Evolutionary conservation across 805 yeast species (phyloP), one percentile per base, ranked within the genome.

Genomic region (Myxozyma mucilagina): DNA sequence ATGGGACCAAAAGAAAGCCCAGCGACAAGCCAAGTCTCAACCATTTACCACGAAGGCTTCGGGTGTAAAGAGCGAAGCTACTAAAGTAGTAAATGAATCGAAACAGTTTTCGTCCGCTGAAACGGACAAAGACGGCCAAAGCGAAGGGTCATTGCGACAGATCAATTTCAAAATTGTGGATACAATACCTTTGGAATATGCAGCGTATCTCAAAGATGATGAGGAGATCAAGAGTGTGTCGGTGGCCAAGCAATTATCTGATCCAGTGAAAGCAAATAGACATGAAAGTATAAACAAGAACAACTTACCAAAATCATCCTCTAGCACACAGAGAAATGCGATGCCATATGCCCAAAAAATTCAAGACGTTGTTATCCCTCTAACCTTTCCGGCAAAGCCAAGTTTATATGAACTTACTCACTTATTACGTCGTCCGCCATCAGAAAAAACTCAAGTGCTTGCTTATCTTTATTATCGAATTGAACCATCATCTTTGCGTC

Each of bases 331-430:
- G 10, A 16, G 18, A 9, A n/a, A 43, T 5, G 3, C 2, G 18
- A 34, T 36, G 4, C 53, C 53, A 18, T 49, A 32, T 16, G 24
- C 11, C 24, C 7, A 13, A 3, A 38, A 42, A n/a, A 16, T 55
- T 10, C 58, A 60, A 38, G 9, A 50, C 8, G 16, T 52, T 9
- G 45, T 16, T 2, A 50, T 57, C 6, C 53, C 61, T 8, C n/a
- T 14, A 3, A 20, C 56, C 20, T 53, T 34, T 34, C 65, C 65
- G 10, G 20, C 24, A 8, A 47, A 41, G 5, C 36, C 49, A 3
- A 52, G 42, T 20, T 44, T 61, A 11, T 61, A 61, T 49, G 65
- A 61, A 29, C 35, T 57, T 11, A 61, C 62, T 5, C 59, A 53
- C 10, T 56, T 57, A n/a, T 18, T 61, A 14, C 59, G 65, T 16